phyloP scores from a whole-genome alignment of 208 protist species.

The Herpetomonas samuelpessoai region DNA sequence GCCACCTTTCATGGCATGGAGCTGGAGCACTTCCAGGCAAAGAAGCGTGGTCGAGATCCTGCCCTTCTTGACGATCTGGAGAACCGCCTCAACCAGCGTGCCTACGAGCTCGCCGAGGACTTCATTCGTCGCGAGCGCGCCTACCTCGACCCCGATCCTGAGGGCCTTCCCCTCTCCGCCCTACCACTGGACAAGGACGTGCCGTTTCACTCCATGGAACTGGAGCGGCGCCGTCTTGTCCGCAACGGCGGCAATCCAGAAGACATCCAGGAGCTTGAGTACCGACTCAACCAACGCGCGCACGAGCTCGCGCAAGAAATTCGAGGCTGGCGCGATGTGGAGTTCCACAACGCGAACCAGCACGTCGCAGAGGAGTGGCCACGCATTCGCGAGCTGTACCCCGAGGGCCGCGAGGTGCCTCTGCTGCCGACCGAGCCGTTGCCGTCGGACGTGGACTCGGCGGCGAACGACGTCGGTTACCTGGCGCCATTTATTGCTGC shows the following conservation, averaged over 20 bases:
- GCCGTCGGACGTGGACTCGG: constrained; percentile 37
- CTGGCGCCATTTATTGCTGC: constrained; percentile 78
- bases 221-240: constrained; percentile 57
- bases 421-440: constrained; percentile 29
- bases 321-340: constrained; percentile 75
- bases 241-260: constrained; percentile 28
- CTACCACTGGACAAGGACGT: constrained; percentile 71
- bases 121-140: constrained; percentile 60
- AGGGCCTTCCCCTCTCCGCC: constrained; percentile 60
- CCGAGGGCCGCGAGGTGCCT: constrained; percentile 38
- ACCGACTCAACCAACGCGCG: constrained; percentile 48
- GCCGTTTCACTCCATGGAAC: constrained; percentile 67
- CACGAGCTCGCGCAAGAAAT: constrained; percentile 62
- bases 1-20: constrained; percentile 43
- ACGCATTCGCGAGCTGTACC: constrained; percentile 76
- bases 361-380: constrained; percentile 71
- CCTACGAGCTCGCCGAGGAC: constrained; percentile 48
- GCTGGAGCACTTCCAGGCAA: constrained; percentile 23
- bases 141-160: constrained; percentile 74
- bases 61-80: constrained; percentile 39
- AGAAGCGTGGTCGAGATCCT: constrained; percentile 11
- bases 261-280: constrained; percentile 42
- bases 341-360: constrained; percentile 74
- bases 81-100: constrained; percentile 42
- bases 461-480: constrained; percentile 50